A percentile compares a stretch with the other conserved stretches of the same genome.
Conservation (phyloP, 1,284 basidiomycete species). For the Exobasidium cylindrosporum region DNA sequence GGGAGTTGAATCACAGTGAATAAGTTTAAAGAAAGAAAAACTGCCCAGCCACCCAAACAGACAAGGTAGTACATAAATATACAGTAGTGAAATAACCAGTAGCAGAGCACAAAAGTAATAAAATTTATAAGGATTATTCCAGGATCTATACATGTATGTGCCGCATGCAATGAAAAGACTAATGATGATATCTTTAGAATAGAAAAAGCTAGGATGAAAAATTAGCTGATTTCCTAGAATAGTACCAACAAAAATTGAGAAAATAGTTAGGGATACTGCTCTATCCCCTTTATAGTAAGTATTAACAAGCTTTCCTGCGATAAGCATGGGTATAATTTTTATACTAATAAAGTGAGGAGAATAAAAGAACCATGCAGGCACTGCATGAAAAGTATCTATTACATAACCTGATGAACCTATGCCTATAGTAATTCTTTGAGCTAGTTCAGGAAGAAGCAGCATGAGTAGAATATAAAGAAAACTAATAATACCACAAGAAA, state of each 20-base stretch:
- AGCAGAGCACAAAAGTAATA: no score
- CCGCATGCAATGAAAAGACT: background rate
- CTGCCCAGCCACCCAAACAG: no score
- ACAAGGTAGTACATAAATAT: no score
- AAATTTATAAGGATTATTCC: background rate
- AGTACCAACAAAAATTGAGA: background rate
- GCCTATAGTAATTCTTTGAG: no score
- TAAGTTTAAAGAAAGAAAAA: no score
- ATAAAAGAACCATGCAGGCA: no score
- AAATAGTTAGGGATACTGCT: background rate
- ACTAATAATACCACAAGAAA: no score
- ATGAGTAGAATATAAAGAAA: background rate
- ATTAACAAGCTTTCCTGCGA: background rate
- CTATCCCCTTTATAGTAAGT: background rate
- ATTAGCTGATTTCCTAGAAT: background rate
- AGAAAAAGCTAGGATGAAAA: background rate
- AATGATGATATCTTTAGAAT: background rate
- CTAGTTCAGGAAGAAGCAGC: no score
- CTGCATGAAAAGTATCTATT: no score
- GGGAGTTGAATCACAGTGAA: no score
- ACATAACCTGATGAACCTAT: no score
- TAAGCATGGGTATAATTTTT: background rate
- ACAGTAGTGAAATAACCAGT: no score
- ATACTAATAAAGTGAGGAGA: background rate
- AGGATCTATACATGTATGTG: background rate